Evolutionary conservation across 2,329 filamentous ascomycete species (phyloP), one percentile per base, ranked within the genome.

Genomic region (Sclerotinia borealis): DNA sequence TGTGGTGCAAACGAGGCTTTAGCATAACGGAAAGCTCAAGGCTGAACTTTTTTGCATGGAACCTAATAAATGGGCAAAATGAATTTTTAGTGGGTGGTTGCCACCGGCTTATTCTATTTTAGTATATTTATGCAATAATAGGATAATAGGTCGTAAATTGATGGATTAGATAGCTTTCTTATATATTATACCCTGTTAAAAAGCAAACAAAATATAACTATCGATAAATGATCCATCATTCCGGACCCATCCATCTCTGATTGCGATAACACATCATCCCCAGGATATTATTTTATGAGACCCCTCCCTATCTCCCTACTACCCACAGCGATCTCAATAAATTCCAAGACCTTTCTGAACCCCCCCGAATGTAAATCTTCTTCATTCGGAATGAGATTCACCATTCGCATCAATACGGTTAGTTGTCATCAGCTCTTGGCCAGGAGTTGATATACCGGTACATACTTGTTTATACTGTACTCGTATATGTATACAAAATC

Each of bases 21-120:
- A 47, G 41, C 64, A 64, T 54, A 54, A 48, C 41, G 60, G 25
- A 47, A 61, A 59, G 45, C 39, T 59, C 63, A 47, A 65, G 61
- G 64, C 64, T 64, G 64, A 64, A 58, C 52, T 36, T 55, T 60
- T 41, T 49, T 15, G n/a, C 17, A 39, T 31, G 7, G 34, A n/a
- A n/a, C 19, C 19, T 9, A 10, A 22, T 36, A 17, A 39, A 52
- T 43, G n/a, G 10, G 27, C 17, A 19, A 61, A 36, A 52, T 54
- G 13, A 52, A 34, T 36, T 61, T 29, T 52, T 43, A 27, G 59
- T 61, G 34, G 10, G 10, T 31, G 22, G 43, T 29, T n/a, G n/a
- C n/a, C n/a, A n/a, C n/a, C n/a, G n/a, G n/a, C n/a, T 13, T 15
- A 13, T n/a, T 54, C 36, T n/a, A 55, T 55, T 55, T 34, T 50